A percentile compares a stretch with the other conserved stretches of the same genome.
Conservation (phyloP, 2,329 filamentous ascomycete genomes). For the Paramyrothecium sp. region DNA sequence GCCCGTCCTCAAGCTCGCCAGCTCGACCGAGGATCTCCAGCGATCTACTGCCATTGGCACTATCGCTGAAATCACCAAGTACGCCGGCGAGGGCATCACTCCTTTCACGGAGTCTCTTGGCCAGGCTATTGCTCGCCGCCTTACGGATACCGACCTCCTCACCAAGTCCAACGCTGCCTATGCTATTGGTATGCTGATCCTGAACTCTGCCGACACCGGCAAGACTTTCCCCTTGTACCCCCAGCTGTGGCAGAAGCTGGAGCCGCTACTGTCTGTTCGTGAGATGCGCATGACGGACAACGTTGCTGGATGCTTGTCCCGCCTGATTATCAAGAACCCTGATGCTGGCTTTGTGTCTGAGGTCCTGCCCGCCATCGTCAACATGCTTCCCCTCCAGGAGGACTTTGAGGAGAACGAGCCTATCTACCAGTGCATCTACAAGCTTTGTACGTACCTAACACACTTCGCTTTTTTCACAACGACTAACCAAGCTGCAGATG, state of each 20-base stretch:
- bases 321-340: conserved; percentile 90
- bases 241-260: conserved; percentile 79
- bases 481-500: conserved; percentile 43
- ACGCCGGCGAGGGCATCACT: conserved; percentile 79
- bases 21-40: conserved; percentile 82
- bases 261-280: conserved; percentile 75
- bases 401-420: conserved; percentile 97
- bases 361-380: conserved; percentile 77
- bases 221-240: conserved; percentile 74
- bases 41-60: conserved; percentile 88
- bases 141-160: conserved; percentile 86
- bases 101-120: conserved; percentile 76
- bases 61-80: conserved; percentile 84
- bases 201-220: conserved; percentile 70
- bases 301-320: conserved; percentile 83
- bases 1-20: conserved; percentile 82
- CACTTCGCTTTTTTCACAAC: not conserved
- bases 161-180: conserved; percentile 96
- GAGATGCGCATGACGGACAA: conserved; percentile 88
- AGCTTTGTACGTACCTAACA: conserved; percentile 64
- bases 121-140: conserved; percentile 78
- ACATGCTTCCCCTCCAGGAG: conserved; percentile 81
- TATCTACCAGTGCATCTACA: conserved; percentile 85
- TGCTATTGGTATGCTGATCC: conserved; percentile 80
- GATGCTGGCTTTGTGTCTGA: conserved; percentile 77